Base-by-base conservation (phyloP, 2,329 filamentous ascomycete genomes). In the Colletotrichum chlorophyti region DNA sequence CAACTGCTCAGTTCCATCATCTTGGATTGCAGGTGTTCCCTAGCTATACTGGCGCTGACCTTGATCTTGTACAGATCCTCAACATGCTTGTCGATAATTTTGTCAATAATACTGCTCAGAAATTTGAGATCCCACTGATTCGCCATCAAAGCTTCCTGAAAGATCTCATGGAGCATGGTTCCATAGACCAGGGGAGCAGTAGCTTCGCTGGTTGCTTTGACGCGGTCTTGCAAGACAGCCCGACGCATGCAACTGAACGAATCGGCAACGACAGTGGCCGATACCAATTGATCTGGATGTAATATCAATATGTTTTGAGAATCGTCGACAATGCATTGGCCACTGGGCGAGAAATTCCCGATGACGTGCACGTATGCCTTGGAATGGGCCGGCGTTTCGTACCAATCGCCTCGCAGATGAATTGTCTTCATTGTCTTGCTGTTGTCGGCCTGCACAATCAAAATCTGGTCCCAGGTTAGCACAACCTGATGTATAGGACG, bases 271-370 rank as follows among this genome's bases (percentile, higher is more conserved):
- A 96, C 92, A 1, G 95, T 98, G 3, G 95, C 90, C 3, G 95
- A 98, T 50, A 99, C 90, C 29, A 99, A 83, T 74, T 98, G 93
- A 68, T 99, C 95, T 0, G 95, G 95, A 68, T 99, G 93, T 12
- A 99, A 77, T 55, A 99, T 93, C 47, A 99, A 78, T 72, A 98
- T 90, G 66, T 93, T 92, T 46, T 89, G 82, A 3, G 83, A 80
- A 70, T 98, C 92, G 69, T 96, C 90, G 62, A 98, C 83, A 42
- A 96, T 76, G 70, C 93, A 96, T 70, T 88, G 86, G 2, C 91
- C 91, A 14, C 77, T 81, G 1, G 74, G 65, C 57, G 89, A 83
- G 66, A 96, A 97, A 4, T 84, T 76, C 26, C 93, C 93, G 63
- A 96, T 91, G 57, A 99, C 80, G 70, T 99, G 93, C 35, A 98